A percentile compares a stretch with the other conserved stretches of the same genome.
Evolutionary conservation across 495 filamentous ascomycete species (phyloP).

Genomic region (Filosporella fistucella): DNA sequence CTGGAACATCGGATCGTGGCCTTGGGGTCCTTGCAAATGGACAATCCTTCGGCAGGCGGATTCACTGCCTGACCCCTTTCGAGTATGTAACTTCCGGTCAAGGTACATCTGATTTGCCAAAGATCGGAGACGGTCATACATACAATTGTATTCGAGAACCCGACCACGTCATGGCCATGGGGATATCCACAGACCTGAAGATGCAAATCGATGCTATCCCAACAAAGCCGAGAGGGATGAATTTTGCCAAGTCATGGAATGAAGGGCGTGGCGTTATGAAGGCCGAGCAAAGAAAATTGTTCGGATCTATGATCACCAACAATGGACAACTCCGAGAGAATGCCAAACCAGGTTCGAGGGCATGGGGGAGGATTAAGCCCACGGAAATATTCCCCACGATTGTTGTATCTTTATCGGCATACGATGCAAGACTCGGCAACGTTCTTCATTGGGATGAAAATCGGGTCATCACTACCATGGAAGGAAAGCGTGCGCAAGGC

Average conservation of each 20-base stretch:
- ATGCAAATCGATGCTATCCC: conserved; percentile 37
- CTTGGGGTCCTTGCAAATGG: conserved; percentile 61
- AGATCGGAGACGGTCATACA: conserved; percentile 47
- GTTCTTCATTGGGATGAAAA: conserved; percentile 58
- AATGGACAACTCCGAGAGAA: conserved; percentile 8
- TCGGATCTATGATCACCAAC: conserved; percentile 13
- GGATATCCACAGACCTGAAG: conserved; percentile 24
- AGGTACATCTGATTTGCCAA: conserved; percentile 53
- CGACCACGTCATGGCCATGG: conserved; percentile 50
- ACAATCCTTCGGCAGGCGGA: conserved; percentile 47
- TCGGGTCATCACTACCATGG: conserved; percentile 53
- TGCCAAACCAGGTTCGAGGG: conserved; percentile 21
- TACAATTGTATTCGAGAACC: conserved; percentile 53
- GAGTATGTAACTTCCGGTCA: conserved; percentile 41
- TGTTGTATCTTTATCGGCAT: conserved; percentile 38
- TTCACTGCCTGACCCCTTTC: conserved; percentile 50
- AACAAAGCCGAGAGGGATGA: conserved; percentile 38
- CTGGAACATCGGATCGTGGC: conserved; percentile 20
- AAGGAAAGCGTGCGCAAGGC: conserved; percentile 60
- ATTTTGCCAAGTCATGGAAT: conserved; percentile 38
- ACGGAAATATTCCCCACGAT: conserved; percentile 52
- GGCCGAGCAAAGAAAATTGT: conserved; percentile 28
- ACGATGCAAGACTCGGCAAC: conserved; percentile 41
- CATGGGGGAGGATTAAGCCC: conserved; percentile 48
- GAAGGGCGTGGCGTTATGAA: conserved; percentile 34